Percentiles rank a stretch among this genome's conserved stretches.
These are phyloP conservation scores for Tetradesmus obliquus DNA, from an alignment of 139 green algal genomes.

Conservation along the genomic window DNA sequence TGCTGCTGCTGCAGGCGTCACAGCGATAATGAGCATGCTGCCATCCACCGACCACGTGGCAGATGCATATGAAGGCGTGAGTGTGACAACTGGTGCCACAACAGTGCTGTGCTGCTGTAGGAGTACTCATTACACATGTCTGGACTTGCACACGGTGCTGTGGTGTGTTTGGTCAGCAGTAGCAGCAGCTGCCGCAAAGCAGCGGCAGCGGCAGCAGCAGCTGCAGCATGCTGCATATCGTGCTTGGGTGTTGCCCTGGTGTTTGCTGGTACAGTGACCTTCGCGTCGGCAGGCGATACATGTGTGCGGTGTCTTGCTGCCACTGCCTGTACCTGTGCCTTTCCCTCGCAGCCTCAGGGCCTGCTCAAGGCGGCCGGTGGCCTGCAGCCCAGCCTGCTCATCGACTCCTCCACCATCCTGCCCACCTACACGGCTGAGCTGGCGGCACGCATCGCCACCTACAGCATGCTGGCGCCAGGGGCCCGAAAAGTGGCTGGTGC, in stretches of 20 bases:
- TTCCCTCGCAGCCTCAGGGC: not conserved
- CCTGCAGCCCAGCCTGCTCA: constrained; percentile 44
- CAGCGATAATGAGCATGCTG: constrained; percentile 49
- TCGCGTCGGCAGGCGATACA: no score
- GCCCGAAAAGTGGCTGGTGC: not conserved
- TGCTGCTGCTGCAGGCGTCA: constrained; percentile 19
- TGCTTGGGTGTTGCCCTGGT: no score
- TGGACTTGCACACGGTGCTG: no score
- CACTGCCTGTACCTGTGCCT: not conserved
- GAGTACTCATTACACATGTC: no score
- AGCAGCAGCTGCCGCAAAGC: no score
- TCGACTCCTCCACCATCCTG: constrained; percentile 52
- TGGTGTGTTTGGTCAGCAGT: no score
- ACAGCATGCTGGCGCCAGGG: not conserved
- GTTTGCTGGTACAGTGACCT: no score
- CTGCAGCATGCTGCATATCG: no score
- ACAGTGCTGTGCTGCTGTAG: not conserved
- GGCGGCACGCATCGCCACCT: not conserved
- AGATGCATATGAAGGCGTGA: constrained; percentile 41
- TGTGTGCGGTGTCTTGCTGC: not conserved
- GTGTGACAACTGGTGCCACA: not conserved
- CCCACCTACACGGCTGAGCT: constrained; percentile 41
- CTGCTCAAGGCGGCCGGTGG: constrained; percentile 22
- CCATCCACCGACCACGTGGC: constrained; percentile 42
- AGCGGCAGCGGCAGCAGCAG: no score